These are phyloP conservation scores for Spergularia marina DNA, from an alignment of 148 eudicot species.

Conservation along the genomic window DNA sequence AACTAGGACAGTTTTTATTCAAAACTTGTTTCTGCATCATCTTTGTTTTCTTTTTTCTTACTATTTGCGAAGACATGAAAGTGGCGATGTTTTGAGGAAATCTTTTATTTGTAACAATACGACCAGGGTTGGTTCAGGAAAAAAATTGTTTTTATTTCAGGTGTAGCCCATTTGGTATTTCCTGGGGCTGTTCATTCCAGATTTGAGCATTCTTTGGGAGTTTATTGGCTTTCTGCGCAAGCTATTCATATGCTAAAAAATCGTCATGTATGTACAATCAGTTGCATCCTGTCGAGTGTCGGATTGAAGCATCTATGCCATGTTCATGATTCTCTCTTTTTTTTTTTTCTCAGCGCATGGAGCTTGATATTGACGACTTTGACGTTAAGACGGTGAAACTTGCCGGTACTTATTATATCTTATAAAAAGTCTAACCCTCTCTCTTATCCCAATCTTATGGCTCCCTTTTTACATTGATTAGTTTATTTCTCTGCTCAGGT, in stretches of 20 bases:
- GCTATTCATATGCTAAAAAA: constrained; percentile 56
- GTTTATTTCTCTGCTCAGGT: constrained; percentile 32
- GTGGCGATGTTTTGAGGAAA: background rate
- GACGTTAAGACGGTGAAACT: constrained; percentile 76
- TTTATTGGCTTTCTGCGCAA: constrained; percentile 87
- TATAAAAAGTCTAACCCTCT: background rate
- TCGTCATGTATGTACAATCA: constrained; percentile 45
- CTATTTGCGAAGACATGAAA: background rate
- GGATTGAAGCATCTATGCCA: background rate
- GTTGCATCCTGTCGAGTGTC: background rate
- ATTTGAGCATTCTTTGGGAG: constrained; percentile 93
- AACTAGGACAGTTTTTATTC: background rate
- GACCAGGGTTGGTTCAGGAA: background rate
- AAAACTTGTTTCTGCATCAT: background rate
- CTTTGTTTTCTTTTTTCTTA: background rate
- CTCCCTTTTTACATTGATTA: background rate
- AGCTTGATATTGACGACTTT: constrained; percentile 68
- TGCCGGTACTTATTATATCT: constrained; percentile 50
- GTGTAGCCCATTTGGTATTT: constrained; percentile 68
- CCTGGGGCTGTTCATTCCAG: constrained; percentile 94
- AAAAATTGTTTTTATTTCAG: constrained; percentile 31
- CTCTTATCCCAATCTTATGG: background rate
- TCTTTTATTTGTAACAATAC: no score
- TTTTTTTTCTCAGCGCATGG: constrained; percentile 48
- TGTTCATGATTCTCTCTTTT: background rate